Evolutionary conservation across 495 filamentous ascomycete genomes (phyloP).

Genomic region (Usnea hakonensis): DNA sequence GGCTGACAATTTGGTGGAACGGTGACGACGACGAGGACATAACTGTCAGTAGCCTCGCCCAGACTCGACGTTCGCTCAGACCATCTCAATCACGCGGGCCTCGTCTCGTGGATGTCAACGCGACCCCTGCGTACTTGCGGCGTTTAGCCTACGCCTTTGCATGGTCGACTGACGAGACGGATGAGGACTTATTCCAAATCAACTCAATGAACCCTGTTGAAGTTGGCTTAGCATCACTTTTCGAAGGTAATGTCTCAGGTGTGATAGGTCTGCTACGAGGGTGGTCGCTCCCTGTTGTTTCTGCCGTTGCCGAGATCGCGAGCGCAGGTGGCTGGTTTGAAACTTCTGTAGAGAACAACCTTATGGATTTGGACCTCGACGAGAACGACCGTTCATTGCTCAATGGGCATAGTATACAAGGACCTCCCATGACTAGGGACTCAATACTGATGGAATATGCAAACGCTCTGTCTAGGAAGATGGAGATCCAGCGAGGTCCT

Average conservation of each 20-base stretch:
- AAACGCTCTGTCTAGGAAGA: slow-evolving; percentile 39
- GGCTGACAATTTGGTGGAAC: slow-evolving; percentile 81
- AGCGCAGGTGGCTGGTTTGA: slow-evolving; percentile 66
- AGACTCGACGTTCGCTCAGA: slow-evolving; percentile 28
- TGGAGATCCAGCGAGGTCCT: slow-evolving; percentile 29
- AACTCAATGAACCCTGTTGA: slow-evolving; percentile 66
- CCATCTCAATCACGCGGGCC: slow-evolving; percentile 21
- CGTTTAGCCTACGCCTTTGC: slow-evolving; percentile 46
- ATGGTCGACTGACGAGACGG: slow-evolving; percentile 38
- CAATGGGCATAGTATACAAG: slow-evolving; percentile 43
- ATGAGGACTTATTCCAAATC: slow-evolving; percentile 51
- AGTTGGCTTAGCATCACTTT: slow-evolving; percentile 67
- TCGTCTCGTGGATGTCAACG: slow-evolving; percentile 38
- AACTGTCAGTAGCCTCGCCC: slow-evolving; percentile 27
- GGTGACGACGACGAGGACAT: slow-evolving; percentile 53
- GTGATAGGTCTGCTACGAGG: slow-evolving; percentile 62
- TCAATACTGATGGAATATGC: slow-evolving; percentile 69
- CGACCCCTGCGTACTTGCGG: slow-evolving; percentile 44
- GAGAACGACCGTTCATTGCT: slow-evolving; percentile 57
- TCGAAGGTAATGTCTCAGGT: slow-evolving; percentile 68
- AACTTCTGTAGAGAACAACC: slow-evolving; percentile 16
- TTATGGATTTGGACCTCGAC: slow-evolving; percentile 38
- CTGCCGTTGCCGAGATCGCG: slow-evolving; percentile 73
- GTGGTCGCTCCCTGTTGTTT: slow-evolving; percentile 70
- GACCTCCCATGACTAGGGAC: slow-evolving; percentile 46